Evolutionary conservation across 225 moss, liverwort and hornwort genomes (phyloP).

Genomic region (Antitrichia curtipendula): DNA sequence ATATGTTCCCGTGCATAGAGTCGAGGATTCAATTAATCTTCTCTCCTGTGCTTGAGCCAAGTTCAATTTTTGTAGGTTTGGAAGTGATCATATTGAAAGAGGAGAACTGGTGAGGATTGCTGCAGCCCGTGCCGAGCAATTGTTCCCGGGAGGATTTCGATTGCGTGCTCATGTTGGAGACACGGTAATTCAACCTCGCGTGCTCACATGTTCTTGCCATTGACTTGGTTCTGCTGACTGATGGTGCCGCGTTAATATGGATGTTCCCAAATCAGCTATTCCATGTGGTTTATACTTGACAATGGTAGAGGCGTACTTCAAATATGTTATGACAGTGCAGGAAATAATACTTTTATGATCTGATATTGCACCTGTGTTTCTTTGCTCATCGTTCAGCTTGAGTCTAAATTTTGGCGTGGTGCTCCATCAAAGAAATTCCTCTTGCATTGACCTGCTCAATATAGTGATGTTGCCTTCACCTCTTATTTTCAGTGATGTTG

Average conservation of each 20-base stretch:
- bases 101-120: conserved; percentile 84
- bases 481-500: not conserved
- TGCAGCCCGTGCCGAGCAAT: conserved; percentile 42
- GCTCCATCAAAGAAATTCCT: not conserved
- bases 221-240: not conserved
- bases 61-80: conserved; percentile 53
- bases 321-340: not conserved
- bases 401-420: not conserved
- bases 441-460: not conserved
- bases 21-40: not conserved
- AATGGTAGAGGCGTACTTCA: not conserved
- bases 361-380: not conserved
- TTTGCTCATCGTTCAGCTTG: not conserved
- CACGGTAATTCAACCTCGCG: conserved; percentile 36
- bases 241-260: not conserved
- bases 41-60: not conserved
- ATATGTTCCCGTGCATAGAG: not conserved
- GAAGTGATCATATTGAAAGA: conserved; percentile 73
- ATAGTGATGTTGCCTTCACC: not conserved
- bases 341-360: not conserved
- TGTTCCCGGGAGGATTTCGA: conserved; percentile 63
- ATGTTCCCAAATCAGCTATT: not conserved
- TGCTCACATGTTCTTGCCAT: not conserved
- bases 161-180: conserved; percentile 78
- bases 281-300: not conserved